Base-by-base conservation (phyloP, 306 rosid genomes). In the Cercis canadensis region DNA sequence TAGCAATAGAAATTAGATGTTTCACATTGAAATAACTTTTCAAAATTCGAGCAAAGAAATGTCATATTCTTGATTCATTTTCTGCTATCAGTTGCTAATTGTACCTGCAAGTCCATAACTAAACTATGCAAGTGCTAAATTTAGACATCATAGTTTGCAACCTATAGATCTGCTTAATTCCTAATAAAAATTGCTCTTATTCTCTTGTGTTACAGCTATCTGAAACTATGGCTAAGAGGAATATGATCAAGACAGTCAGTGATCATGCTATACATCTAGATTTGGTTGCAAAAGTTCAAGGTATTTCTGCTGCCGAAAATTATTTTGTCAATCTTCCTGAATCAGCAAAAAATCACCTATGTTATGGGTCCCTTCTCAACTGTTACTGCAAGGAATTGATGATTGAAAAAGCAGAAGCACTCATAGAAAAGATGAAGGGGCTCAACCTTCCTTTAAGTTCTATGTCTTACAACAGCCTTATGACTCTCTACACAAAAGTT, bases 251-350 rank as follows among this genome's bases (percentile, higher is more conserved):
- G 88, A 94, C 96, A 0, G 76, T 81, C 29, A 89, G 95, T 69
- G 99, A 94, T 81, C 92, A 83, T 62, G 97, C 97, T 16, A 83
- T 91, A 76, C 97, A 94, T 78, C 89, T 94, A 18, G 96, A 91
- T 84, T 81, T 91, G 64, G 58, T 94, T 54, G 96, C 92, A 24
- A 94, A 94, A 80, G 73, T 86, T 21, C 81, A 77, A 52, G 95
- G 95, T 8, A 78, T 94, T 75, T 64, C 83, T 64, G 91, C 92
- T 16, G 96, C 90, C 4, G 98, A 91, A 67, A 78, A 70, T 67
- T 94, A 89, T 73, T 92, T 94, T 67, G 64, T 89, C 36, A 69
- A 69, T 69, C 97, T 90, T 65, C 90, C 95, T 24, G 97, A 90
- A 77, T 75, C 95, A 50, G 75, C 83, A 2, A 94, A 94, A 76